A percentile compares a stretch with the other conserved stretches of the same genome.
Evolutionary conservation across 75 land plant species (phyloP).

Genomic region (Isoetes taiwanensis): DNA sequence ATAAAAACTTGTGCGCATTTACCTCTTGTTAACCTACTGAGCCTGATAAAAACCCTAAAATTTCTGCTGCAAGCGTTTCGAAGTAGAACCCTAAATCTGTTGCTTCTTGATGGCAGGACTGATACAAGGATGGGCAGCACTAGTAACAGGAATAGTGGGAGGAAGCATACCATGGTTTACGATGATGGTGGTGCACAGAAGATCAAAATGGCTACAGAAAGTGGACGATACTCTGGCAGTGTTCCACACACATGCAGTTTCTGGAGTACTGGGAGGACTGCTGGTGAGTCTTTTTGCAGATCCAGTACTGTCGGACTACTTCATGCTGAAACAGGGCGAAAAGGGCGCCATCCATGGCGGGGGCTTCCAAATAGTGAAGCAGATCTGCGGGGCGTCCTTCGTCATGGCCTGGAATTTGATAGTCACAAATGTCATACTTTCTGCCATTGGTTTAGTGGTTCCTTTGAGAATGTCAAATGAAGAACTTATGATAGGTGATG

Average conservation of each 20-base stretch:
- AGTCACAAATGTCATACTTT: constrained; percentile 22
- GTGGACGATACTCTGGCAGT: constrained; percentile 34
- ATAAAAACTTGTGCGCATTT: too few species aligned
- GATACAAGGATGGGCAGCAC: constrained; percentile 30
- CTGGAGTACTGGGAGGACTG: constrained; percentile 27
- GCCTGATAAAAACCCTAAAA: too few species aligned
- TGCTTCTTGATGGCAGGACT: too few species aligned
- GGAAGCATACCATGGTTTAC: constrained; percentile 35
- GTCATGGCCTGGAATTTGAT: constrained; percentile 24
- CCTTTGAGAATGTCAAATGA: constrained; percentile 50
- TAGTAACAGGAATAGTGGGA: constrained; percentile 17
- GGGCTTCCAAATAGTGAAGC: constrained; percentile 31
- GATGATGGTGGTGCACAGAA: constrained; percentile 27
- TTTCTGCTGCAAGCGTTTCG: too few species aligned
- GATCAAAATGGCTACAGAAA: not conserved
- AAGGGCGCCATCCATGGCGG: constrained; percentile 22
- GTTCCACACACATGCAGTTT: constrained; percentile 34
- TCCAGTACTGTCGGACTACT: constrained; percentile 22
- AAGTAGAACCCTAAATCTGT: too few species aligned
- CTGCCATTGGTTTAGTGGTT: constrained; percentile 13
- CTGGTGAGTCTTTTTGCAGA: constrained; percentile 30
- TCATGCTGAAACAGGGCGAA: not conserved
- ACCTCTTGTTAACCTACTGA: too few species aligned
- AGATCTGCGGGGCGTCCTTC: constrained; percentile 32
- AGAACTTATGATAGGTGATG: constrained; percentile 37